Evolutionary conservation across 2,329 filamentous ascomycete genomes (phyloP).

Genomic region (Cladophialophora chaetospira): DNA sequence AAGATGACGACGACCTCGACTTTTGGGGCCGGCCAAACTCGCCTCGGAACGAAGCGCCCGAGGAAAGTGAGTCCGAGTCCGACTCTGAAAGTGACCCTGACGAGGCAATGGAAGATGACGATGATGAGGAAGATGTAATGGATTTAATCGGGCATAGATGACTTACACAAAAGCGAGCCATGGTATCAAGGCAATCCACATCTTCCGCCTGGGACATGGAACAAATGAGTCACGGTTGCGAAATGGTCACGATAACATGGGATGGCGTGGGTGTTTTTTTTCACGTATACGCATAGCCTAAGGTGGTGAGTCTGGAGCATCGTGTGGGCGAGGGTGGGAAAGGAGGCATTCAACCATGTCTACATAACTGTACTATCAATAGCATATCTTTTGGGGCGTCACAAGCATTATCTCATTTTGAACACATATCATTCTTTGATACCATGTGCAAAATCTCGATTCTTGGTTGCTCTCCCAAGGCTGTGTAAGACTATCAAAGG

Average conservation of each 20-base stretch:
- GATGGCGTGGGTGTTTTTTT: conserved; percentile 2
- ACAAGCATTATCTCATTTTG: no score
- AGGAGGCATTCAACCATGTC: background rate
- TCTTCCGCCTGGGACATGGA: background rate
- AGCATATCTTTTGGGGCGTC: no score
- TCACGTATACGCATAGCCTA: background rate
- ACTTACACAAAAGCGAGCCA: conserved; percentile 16
- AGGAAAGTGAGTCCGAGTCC: conserved; percentile 38
- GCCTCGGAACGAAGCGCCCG: conserved; percentile 32
- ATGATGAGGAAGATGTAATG: conserved; percentile 46
- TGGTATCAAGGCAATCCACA: background rate
- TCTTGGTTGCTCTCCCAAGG: no score
- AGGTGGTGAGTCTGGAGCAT: background rate
- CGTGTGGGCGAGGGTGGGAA: background rate
- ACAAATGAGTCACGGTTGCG: conserved; percentile 2
- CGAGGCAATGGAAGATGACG: conserved; percentile 53
- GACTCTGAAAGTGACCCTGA: conserved; percentile 44
- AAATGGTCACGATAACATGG: background rate
- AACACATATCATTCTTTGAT: no score
- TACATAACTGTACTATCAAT: background rate
- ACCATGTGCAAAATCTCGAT: no score
- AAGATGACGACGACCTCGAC: conserved; percentile 59
- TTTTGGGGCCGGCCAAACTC: conserved; percentile 58
- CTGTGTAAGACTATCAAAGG: background rate
- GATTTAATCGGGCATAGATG: conserved; percentile 58